Base-by-base conservation (phyloP, 2,329 filamentous ascomycete species). In the Colletotrichum sp. region DNA sequence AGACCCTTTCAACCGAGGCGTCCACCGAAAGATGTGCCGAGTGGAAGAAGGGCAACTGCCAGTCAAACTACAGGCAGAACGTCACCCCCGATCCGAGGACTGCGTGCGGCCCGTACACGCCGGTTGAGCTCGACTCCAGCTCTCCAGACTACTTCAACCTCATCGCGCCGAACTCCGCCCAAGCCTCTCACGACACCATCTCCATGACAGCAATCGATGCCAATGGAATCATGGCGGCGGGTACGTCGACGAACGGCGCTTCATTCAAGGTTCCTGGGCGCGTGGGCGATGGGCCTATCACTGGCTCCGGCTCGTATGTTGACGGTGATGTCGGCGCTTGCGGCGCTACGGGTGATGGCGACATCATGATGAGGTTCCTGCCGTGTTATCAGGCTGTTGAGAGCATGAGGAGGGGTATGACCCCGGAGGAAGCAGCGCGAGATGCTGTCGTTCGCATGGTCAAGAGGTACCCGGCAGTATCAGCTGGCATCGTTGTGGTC, bases 361-460 rank as follows among this genome's bases (percentile, higher is more conserved):
- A 91, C 78, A 81, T 91, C 75, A 90, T 91, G 89, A 89, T 90
- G 87, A 85, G 89, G 6, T 90, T 91, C 77, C 80, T 91, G 28
- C 90, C 90, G 0, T 91, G 90, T 79, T 91, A 91, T 78, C 90
- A 91, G 79, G 90, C 89, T 2, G 87, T 91, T 2, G 90, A 91
- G 82, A 90, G 84, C 74, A 75, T 91, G 80, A 83, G 90, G 13
- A 81, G 79, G 2, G 89, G 89, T 2, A 86, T 91, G 86, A 81
- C 81, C 0, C 88, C 90, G 0, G 82, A 79, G 6, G 84, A 86
- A 36, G 89, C 90, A 0, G 90, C 90, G 0, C 85, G 89, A 63
- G 88, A 91, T 71, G 88, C 86, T 0, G 88, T 91, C 0, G 71
- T 79, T 2, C 83, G 90, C 18, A 91, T 91, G 87, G 60, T 89